Percentiles rank a stretch among this genome's conserved stretches.
Evolutionary conservation across 139 green algal genomes (phyloP).

Genomic region (Micractinium conductrix): DNA sequence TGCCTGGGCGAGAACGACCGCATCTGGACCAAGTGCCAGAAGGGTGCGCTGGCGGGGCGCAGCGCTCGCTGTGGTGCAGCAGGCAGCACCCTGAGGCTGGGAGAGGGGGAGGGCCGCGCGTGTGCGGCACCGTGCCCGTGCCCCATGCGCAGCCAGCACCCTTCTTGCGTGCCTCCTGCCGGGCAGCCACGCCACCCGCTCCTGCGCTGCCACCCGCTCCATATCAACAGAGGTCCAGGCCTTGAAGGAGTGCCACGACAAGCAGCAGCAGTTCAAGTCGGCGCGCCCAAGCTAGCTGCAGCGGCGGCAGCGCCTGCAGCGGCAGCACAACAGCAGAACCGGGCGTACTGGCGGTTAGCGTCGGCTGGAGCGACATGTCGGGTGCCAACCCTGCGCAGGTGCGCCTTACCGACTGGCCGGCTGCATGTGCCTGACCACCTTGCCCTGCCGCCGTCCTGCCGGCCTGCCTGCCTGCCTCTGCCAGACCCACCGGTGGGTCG

Average conservation of each 20-base stretch:
- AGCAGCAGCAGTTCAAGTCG: conserved; percentile 21
- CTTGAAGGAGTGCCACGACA: conserved; percentile 48
- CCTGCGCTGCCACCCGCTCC: not conserved
- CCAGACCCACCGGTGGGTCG: too few species aligned
- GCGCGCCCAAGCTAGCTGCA: too few species aligned
- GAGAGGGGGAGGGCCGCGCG: too few species aligned
- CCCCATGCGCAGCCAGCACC: too few species aligned
- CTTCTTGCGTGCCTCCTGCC: too few species aligned
- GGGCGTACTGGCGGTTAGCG: not conserved
- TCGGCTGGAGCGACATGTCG: not conserved
- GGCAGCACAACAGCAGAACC: too few species aligned
- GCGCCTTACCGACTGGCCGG: not conserved
- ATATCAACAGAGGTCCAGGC: conserved; percentile 43
- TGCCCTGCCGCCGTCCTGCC: not conserved
- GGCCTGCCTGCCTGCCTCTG: not conserved
- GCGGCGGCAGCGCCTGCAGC: too few species aligned
- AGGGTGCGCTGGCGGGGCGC: conserved; percentile 27
- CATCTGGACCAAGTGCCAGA: conserved; percentile 62
- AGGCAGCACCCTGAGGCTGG: too few species aligned
- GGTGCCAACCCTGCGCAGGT: not conserved
- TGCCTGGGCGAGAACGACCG: conserved; percentile 62
- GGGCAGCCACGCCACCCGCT: too few species aligned
- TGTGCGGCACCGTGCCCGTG: too few species aligned
- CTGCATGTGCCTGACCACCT: not conserved
- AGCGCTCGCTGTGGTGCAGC: too few species aligned